These are phyloP conservation scores for Botrytis elliptica DNA, from an alignment of 2,329 filamentous ascomycete species.

Conservation along the genomic window DNA sequence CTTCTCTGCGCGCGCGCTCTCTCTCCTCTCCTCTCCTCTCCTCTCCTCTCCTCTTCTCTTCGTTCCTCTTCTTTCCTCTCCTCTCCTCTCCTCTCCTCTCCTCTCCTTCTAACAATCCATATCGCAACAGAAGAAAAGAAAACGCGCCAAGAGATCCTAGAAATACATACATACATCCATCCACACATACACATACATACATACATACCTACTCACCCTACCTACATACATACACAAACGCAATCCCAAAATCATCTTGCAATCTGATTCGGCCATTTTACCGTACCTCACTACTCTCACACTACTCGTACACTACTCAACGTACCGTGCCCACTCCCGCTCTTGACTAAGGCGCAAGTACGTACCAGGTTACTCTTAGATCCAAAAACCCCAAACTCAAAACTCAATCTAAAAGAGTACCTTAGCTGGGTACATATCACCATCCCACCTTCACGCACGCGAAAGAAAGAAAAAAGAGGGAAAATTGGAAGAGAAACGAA, in stretches of 20 bases:
- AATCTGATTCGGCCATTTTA: conserved; percentile 4
- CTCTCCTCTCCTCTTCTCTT: no score
- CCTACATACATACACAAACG: not conserved
- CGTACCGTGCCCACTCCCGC: conserved; percentile 12
- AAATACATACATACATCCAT: not conserved
- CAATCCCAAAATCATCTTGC: not conserved
- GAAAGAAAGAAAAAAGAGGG: not conserved
- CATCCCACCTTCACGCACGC: conserved; percentile 8
- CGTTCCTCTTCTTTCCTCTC: not conserved
- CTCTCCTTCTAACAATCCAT: not conserved
- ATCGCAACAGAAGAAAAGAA: conserved; percentile 2
- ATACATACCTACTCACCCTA: not conserved
- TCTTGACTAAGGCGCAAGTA: not conserved
- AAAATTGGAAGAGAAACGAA: not conserved
- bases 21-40: no score
- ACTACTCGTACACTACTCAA: conserved; percentile 10
- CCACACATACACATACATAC: not conserved
- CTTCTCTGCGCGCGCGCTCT: no score
- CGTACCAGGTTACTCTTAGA: not conserved
- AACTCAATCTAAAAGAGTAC: not conserved
- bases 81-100: not conserved
- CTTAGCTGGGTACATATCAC: not conserved
- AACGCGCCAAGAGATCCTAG: not conserved
- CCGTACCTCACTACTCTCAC: not conserved
- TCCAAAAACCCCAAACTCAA: not conserved